Conservation (phyloP, 257 asterid species). For the Nicotiana otophora region DNA sequence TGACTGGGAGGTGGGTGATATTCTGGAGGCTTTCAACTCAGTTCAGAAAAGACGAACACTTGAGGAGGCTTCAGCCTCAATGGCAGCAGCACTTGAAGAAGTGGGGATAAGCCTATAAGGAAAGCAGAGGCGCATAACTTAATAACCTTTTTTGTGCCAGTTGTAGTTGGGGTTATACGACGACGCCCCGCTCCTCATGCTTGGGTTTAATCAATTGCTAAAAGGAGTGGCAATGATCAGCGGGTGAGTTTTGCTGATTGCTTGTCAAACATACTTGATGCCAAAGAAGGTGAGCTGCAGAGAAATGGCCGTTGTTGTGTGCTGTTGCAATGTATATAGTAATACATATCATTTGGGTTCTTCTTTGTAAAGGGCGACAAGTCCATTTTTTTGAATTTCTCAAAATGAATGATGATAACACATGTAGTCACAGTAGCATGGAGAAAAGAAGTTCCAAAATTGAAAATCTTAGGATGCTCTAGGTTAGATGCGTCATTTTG, state of each 20-base stretch:
- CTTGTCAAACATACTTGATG: constrained; percentile 16
- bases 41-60: constrained; percentile 87
- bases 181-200: background rate
- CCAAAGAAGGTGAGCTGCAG: constrained; percentile 12
- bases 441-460: constrained; percentile 11
- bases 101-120: constrained; percentile 39
- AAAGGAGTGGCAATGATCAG: background rate
- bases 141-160: constrained; percentile 6
- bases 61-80: constrained; percentile 95
- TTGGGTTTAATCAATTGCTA: constrained; percentile 12
- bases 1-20: constrained; percentile 85
- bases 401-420: constrained; percentile 23
- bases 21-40: constrained; percentile 68
- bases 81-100: constrained; percentile 76
- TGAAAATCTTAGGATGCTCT: constrained; percentile 14
- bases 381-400: constrained; percentile 30
- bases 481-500: constrained; percentile 8
- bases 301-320: constrained; percentile 17
- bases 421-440: constrained; percentile 25
- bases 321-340: constrained; percentile 68
- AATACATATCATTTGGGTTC: constrained; percentile 48
- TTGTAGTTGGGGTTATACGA: background rate
- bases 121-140: constrained; percentile 12
- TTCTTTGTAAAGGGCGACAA: constrained; percentile 49
- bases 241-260: constrained; percentile 10